A percentile compares a stretch with the other conserved stretches of the same genome.
Conservation (phyloP, 208 protist species). For the Leishmania arabica region DNA sequence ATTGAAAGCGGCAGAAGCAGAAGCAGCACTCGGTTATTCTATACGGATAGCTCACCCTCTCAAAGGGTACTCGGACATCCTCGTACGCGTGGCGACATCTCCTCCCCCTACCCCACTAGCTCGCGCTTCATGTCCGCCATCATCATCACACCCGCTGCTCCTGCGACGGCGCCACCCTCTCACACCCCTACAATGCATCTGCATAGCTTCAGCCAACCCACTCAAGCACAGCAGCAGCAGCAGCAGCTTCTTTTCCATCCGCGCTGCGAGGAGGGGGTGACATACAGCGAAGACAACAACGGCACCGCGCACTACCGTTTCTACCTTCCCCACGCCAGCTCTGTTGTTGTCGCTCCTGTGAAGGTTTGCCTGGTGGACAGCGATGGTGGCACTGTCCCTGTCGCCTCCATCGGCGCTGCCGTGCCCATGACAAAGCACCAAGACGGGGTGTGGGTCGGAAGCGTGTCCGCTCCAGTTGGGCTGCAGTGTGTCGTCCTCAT, state of each 20-base stretch:
- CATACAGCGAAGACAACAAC: constrained; percentile 7
- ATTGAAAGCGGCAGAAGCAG: neutral
- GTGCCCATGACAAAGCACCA: neutral
- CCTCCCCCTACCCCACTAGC: neutral
- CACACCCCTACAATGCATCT: neutral
- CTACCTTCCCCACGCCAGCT: constrained; percentile 14
- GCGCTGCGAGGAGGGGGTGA: constrained; percentile 19
- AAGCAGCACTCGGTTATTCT: neutral
- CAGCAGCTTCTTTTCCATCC: neutral
- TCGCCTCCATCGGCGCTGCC: constrained; percentile 1
- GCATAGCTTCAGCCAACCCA: neutral
- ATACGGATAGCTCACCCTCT: neutral
- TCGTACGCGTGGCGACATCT: neutral
- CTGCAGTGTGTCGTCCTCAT: constrained; percentile 35
- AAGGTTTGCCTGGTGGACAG: neutral
- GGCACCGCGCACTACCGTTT: constrained; percentile 34
- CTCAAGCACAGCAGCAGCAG: constrained; percentile 3
- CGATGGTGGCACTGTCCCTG: neutral
- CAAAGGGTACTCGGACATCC: constrained; percentile 1
- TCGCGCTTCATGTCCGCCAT: constrained; percentile 10
- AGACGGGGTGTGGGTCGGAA: constrained; percentile 26
- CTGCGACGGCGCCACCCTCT: neutral
- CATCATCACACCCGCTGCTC: neutral
- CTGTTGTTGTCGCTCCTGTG: constrained; percentile 18
- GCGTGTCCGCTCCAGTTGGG: constrained; percentile 8